These are phyloP conservation scores for Skeletonema grethae DNA, from an alignment of 108 stramenopile genomes.

Conservation along the genomic window DNA sequence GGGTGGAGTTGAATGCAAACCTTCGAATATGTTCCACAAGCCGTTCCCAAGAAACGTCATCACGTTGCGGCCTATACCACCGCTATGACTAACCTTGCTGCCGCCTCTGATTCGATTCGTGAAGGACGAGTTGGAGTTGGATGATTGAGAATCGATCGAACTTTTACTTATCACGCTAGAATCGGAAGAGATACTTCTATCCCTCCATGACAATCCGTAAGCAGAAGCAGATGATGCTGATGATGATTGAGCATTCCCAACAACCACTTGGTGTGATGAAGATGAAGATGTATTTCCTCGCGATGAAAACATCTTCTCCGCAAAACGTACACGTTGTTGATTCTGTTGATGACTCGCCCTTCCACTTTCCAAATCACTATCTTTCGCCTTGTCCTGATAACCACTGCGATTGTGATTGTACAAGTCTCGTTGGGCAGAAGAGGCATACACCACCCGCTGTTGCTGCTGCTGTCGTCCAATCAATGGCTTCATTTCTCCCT, in stretches of 20 bases:
- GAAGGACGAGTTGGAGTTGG: background rate
- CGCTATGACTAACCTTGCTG: background rate
- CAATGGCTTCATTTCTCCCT: background rate
- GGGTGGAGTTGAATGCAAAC: background rate
- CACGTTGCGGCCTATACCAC: background rate
- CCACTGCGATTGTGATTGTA: background rate
- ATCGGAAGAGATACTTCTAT: background rate
- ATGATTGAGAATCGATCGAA: constrained; percentile 3
- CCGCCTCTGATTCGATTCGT: background rate
- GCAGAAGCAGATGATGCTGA: background rate
- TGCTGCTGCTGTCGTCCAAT: background rate
- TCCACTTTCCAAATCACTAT: constrained; percentile 9
- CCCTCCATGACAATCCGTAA: constrained; percentile 1
- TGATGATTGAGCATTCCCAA: background rate
- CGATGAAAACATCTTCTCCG: background rate
- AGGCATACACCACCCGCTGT: constrained; percentile 1
- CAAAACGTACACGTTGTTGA: constrained; percentile 5
- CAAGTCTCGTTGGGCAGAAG: background rate
- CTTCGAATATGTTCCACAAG: background rate
- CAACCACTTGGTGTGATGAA: background rate
- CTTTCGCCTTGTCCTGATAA: background rate
- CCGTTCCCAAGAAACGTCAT: background rate
- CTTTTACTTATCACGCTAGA: background rate
- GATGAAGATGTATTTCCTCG: background rate
- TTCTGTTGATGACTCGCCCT: background rate